Conservation (phyloP, 352 stramenopile genomes). For the Globisporangium uncinulatum region DNA sequence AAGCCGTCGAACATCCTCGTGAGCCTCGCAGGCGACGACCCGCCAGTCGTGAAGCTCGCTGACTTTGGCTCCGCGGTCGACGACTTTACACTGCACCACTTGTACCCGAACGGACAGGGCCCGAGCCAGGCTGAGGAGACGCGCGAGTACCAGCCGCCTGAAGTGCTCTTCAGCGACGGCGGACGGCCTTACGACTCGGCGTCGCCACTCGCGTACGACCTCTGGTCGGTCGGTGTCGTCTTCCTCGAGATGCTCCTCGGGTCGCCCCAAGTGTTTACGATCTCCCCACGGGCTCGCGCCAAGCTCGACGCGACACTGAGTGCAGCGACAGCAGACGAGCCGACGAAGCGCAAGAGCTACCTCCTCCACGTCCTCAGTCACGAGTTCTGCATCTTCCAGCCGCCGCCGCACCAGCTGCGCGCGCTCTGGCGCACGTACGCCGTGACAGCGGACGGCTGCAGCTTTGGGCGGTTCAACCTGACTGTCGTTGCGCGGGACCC, state of each 20-base stretch:
- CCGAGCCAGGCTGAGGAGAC: slow-evolving; percentile 91
- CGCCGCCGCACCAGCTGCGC: slow-evolving; percentile 42
- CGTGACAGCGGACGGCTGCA: slow-evolving; percentile 74
- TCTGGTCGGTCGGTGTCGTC: slow-evolving; percentile 93
- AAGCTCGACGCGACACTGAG: slow-evolving; percentile 86
- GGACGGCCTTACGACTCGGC: slow-evolving; percentile 55
- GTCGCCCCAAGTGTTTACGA: slow-evolving; percentile 85
- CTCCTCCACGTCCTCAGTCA: slow-evolving; percentile 72
- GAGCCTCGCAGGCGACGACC: slow-evolving; percentile 17
- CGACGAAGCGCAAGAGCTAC: slow-evolving; percentile 50
- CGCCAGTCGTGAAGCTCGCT: slow-evolving; percentile 65
- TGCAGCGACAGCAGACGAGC: slow-evolving; percentile 19
- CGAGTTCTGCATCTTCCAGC: slow-evolving; percentile 84
- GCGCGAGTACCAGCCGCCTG: slow-evolving; percentile 93
- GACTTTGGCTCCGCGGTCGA: slow-evolving; percentile 89
- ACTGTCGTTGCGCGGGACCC: slow-evolving; percentile 90
- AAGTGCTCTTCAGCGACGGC: slow-evolving; percentile 74
- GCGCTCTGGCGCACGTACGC: slow-evolving; percentile 64
- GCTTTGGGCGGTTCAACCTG: slow-evolving; percentile 88
- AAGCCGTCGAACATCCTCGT: slow-evolving; percentile 83
- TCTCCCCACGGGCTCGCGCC: slow-evolving; percentile 81
- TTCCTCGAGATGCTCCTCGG: slow-evolving; percentile 95
- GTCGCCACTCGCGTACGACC: slow-evolving; percentile 74
- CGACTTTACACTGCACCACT: slow-evolving; percentile 56
- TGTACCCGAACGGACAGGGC: slow-evolving; percentile 58